Evolutionary conservation across 805 yeast species (phyloP).

Genomic region (Candida nonsorbophila): DNA sequence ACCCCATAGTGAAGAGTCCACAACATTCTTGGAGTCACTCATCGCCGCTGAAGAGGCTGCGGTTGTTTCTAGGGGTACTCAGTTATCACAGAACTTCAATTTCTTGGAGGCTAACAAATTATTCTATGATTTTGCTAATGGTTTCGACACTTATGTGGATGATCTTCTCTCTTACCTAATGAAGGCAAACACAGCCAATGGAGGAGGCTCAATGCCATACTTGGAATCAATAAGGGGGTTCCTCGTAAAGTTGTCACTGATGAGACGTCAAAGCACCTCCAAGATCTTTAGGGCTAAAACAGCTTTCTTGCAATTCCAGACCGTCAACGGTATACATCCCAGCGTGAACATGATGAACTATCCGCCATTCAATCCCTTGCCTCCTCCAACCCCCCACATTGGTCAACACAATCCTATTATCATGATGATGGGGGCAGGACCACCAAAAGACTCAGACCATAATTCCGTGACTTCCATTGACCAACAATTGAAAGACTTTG

Average conservation of each 20-base stretch:
- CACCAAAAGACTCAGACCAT: conserved; percentile 2
- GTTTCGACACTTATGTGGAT: no score
- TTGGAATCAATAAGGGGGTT: conserved; percentile 10
- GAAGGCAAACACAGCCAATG: no score
- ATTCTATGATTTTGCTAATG: conserved; percentile 9
- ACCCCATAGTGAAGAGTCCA: conserved; percentile 6
- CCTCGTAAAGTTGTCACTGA: conserved; percentile 5
- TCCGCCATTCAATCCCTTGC: conserved; percentile 18
- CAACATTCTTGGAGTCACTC: conserved; percentile 8
- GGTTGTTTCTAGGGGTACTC: conserved; percentile 1
- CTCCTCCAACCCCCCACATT: conserved; percentile 12
- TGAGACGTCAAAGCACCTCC: conserved; percentile 10
- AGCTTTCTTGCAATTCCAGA: conserved; percentile 7
- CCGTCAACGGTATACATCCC: conserved; percentile 14
- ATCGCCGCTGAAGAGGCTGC: conserved; percentile 9
- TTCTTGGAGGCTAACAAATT: conserved; percentile 5
- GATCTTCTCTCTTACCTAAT: no score
- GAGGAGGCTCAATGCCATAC: no score
- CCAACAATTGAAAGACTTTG: neutral
- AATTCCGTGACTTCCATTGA: neutral
- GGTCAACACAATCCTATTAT: conserved; percentile 3
- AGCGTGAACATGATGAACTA: conserved; percentile 19
- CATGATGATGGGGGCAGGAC: conserved; percentile 4
- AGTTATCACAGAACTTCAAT: conserved; percentile 2
- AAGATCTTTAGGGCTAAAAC: conserved; percentile 11